Evolutionary conservation across 306 rosid genomes (phyloP).

Genomic region (Neltuma alba): DNA sequence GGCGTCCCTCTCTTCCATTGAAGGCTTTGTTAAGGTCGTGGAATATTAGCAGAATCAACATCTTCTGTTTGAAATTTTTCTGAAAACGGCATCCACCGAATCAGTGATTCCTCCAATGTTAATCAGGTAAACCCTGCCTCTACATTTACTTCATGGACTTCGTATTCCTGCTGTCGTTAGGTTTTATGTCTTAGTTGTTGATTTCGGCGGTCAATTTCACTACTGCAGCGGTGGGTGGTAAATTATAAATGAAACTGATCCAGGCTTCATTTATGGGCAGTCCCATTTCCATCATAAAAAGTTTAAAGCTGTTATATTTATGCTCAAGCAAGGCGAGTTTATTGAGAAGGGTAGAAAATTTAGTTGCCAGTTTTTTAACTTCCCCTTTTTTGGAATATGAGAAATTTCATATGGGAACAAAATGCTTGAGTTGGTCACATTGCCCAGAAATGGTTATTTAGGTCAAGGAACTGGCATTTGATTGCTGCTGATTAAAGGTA

Average conservation of each 20-base stretch:
- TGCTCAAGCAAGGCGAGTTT: not conserved
- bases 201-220: not conserved
- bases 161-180: not conserved
- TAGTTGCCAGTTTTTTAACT: not conserved
- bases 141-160: not conserved
- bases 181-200: not conserved
- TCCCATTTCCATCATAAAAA: not conserved
- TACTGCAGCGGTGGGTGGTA: not conserved
- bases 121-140: not conserved
- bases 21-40: not conserved
- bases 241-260: not conserved
- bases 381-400: not conserved
- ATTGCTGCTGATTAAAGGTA: not conserved
- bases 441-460: not conserved
- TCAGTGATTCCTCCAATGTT: not conserved
- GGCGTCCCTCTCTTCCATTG: not conserved
- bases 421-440: not conserved
- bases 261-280: not conserved
- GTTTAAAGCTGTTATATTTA: not conserved
- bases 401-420: not conserved
- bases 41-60: not conserved
- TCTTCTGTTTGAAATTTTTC: not conserved
- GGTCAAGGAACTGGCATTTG: not conserved
- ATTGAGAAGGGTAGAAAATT: constrained; percentile 6
- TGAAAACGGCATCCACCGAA: not conserved